Evolutionary conservation across 495 filamentous ascomycete species (phyloP).

Genomic region (Neurospora discreta): DNA sequence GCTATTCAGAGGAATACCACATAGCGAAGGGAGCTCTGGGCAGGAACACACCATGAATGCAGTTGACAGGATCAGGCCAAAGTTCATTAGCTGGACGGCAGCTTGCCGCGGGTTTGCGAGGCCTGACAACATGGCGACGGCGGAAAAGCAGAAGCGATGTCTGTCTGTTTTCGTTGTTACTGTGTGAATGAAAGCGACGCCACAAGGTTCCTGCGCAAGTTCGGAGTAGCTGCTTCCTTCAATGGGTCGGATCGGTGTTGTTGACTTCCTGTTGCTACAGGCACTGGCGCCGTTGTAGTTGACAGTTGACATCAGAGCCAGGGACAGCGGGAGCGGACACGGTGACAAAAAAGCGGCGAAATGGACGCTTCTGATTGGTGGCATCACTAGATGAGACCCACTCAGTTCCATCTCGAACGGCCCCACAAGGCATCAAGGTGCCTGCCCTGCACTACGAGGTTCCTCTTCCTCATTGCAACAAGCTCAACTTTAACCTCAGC

Average conservation of each 20-base stretch:
- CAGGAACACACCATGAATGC: conserved; percentile 64
- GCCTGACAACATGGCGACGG: conserved; percentile 54
- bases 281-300: not conserved
- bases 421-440: not conserved
- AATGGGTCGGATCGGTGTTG: not conserved
- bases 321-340: not conserved
- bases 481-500: no score
- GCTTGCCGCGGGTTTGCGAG: conserved; percentile 71
- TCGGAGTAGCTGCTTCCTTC: not conserved
- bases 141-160: not conserved
- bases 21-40: not conserved
- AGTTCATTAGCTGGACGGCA: conserved; percentile 85
- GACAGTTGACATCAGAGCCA: not conserved
- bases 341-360: conserved; percentile 4
- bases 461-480: not conserved
- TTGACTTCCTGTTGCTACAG: not conserved
- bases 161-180: not conserved
- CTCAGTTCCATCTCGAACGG: not conserved
- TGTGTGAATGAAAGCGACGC: not conserved
- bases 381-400: not conserved
- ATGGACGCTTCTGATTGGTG: conserved; percentile 13
- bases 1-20: not conserved
- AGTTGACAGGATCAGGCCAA: conserved; percentile 85
- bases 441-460: not conserved
- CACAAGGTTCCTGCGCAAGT: not conserved